Evolutionary conservation across 257 asterid species (phyloP), one percentile per base, ranked within the genome.

Genomic region (Gentiana macrophylla): DNA sequence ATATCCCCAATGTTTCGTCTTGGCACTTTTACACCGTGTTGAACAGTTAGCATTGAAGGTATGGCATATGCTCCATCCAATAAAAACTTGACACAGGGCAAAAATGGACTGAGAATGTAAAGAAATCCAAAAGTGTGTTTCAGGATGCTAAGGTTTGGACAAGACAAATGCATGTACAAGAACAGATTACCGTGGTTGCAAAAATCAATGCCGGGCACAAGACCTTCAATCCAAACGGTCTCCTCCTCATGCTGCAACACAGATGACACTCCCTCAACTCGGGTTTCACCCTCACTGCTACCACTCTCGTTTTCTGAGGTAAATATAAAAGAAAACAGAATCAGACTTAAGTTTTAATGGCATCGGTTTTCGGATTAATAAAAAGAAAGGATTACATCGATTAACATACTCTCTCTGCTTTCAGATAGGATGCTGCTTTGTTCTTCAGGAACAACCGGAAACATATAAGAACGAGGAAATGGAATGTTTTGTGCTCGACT

Each of bases 181-280:
- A 45, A 45, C 38, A 49, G 45, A 71, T 74, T 83, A 91, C 98
- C 95, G 63, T 92, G 97, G 75, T 92, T 92, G 95, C 99, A 92
- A 71, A 88, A 92, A 68, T 88, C 99, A 63, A 92, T 92, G 76
- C 97, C 97, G 5, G 97, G 97, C 51, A 92, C 99, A 62, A 92
- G 88, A 57, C 97, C 99, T 74, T 92, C 99, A 58, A 88, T 84
- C 88, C 86, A 88, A 54, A 78, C 49, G 45, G 75, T 78, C 67
- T 79, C 92, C 72, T 64, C 88, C 72, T 64, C 88, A 65, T 65
- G 76, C 61, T 58, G 83, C 46, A 78, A 70, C 61, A 67, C 35
- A 15, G 75, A 37, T 60, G 67, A 69, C 49, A 66, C 59, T 64
- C 71, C 80, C 53, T 81, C 62, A 63, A 65, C 80, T 73, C 79